Evolutionary conservation across 2,329 filamentous ascomycete genomes (phyloP), one percentile per base, ranked within the genome.

Genomic region (Teratosphaeria viscida): DNA sequence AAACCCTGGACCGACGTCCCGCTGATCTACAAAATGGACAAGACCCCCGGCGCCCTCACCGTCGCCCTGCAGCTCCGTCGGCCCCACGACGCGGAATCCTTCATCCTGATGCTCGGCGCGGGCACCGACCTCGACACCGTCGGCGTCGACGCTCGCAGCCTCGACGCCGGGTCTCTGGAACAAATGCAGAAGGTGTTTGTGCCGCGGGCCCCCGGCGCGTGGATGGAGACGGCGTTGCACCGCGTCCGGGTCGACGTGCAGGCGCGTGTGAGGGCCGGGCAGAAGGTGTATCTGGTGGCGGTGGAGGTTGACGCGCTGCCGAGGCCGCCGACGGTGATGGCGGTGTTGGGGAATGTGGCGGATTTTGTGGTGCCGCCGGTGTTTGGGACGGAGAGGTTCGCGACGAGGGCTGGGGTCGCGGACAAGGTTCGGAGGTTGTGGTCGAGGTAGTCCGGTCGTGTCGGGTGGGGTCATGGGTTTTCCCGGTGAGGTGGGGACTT

Each of bases 101-200:
- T 63, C 34, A 23, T 60, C 12, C 29, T 64, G 19, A 59, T 63
- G 59, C 47, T 64, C 2, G 63, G 63, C 27, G 54, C 61, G 6
- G 56, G 32, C 29, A 27, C 32, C 5, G 56, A 61, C 7, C 59
- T 61, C 55, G 47, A 60, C n/a, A 14, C 16, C 35, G 56, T 63
- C 27, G 61, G 55, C n/a, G 63, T 61, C 55, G 34, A 57, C 39
- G 55, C 57, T 34, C 19, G 29, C 37, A 54, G 59, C 23, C 19
- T 52, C 8, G 57, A 52, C 2, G 10, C n/a, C 43, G 19, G 35
- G 19, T 26, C 35, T 34, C 29, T n/a, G 12, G 19, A 29, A 26
- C 52, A 54, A 10, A 32, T 14, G 14, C 39, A 59, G 19, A 57
- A 61, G 23, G 12, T 34, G 3, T 23, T 32, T n/a, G 56, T 56